phyloP scores from a whole-genome alignment of 2,329 filamentous ascomycete species.

The Fusarium globosum region DNA sequence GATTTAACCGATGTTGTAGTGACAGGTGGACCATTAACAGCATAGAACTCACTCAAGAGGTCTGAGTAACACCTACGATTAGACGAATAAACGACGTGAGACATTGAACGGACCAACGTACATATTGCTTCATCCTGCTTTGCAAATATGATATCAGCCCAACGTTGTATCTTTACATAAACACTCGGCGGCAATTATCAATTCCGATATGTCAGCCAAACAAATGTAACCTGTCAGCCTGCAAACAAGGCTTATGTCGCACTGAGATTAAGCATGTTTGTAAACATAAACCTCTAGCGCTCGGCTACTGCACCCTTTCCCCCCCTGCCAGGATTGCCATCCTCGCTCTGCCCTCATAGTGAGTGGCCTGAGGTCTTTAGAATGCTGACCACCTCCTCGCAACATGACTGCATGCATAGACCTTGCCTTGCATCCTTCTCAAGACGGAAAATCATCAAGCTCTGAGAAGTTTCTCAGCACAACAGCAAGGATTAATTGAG shows the following conservation, averaged over 20 bases:
- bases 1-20: neutral
- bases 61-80: neutral
- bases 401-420: neutral
- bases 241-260: neutral
- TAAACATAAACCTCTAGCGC: neutral
- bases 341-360: neutral
- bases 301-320: neutral
- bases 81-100: neutral
- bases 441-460: neutral
- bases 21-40: neutral
- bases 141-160: neutral
- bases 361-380: neutral
- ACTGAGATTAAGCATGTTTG: neutral
- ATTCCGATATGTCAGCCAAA: neutral
- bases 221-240: neutral
- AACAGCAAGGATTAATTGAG: neutral
- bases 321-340: neutral
- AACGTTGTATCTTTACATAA: neutral
- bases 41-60: neutral
- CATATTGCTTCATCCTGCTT: neutral
- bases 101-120: neutral
- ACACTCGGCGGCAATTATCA: neutral
- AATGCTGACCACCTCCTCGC: neutral
- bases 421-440: neutral
- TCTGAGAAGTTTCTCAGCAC: neutral